phyloP scores from a whole-genome alignment of 2,329 filamentous ascomycete genomes.

The Colletotrichum cordylinicola region DNA sequence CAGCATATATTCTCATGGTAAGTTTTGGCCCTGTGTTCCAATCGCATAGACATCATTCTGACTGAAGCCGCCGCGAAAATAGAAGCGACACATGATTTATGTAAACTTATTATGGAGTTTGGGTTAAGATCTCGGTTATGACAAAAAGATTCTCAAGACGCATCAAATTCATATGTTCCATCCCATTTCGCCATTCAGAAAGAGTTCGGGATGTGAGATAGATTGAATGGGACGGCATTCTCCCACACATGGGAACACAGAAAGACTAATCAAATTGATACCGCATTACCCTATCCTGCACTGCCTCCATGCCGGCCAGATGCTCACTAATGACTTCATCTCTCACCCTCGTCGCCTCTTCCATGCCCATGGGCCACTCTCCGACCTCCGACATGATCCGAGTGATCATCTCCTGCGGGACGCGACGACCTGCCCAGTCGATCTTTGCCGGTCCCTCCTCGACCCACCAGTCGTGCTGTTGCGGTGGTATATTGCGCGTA shows the following conservation, averaged over 20 bases:
- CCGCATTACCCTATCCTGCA: neutral
- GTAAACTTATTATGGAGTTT: neutral
- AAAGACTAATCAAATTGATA: neutral
- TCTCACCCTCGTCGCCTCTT: neutral
- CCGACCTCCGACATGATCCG: neutral
- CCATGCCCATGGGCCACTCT: neutral
- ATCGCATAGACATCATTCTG: neutral
- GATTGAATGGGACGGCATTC: neutral
- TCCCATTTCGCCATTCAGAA: neutral
- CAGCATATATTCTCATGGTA: neutral
- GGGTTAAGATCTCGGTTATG: neutral
- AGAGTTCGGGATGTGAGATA: neutral
- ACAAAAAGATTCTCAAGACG: neutral
- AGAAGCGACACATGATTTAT: neutral
- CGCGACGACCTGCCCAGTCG: neutral
- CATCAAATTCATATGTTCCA: neutral
- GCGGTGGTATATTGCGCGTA: neutral
- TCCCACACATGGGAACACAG: neutral
- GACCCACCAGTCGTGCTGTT: neutral
- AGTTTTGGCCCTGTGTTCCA: neutral
- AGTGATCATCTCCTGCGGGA: neutral
- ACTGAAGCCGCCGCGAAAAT: neutral
- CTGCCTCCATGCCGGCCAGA: neutral
- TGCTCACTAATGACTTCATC: neutral
- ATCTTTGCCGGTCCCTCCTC: neutral